Base-by-base conservation (phyloP, 2,329 filamentous ascomycete species). In the Clonostachys rhizophaga region DNA sequence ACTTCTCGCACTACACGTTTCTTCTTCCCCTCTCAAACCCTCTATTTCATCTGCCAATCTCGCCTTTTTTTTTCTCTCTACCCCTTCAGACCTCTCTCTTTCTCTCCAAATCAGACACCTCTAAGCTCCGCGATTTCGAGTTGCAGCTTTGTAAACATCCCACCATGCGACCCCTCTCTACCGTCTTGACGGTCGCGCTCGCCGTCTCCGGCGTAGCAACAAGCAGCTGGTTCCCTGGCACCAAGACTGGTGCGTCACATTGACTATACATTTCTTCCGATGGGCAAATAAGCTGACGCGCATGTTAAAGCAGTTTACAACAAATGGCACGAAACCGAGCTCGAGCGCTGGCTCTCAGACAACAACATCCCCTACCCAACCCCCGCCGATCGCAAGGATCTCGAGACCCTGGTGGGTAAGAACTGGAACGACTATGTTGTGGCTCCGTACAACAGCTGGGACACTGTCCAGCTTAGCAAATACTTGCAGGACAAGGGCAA, bases 271-370 rank as follows among this genome's bases (percentile, higher is more conserved):
- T 24, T 13, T 30, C 20, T 7, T 14, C 11, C 7, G 6, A n/a
- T 8, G 11, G n/a, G 36, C 11, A n/a, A 39, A 39, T 18, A 44
- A 17, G 44, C 47, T 35, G 10, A 30, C 24, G 24, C 24, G 24
- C 24, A 10, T 30, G 24, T 10, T 9, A 30, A 30, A n/a, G 43
- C 61, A 96, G 92, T 86, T 14, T 97, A 97, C 78, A 96, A 97
- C 73, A 96, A 94, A 67, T 99, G 94, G 94, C 92, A 97, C 60
- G 86, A 97, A 75, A 95, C 89, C 18, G 94, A 99, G 77, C 83
- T 99, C 33, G 92, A 99, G 74, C 83, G 91, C 60, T 99, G 94
- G 94, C 83, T 99, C 44, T 88, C 88, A 33, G 94, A 99, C 64
- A 81, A 97, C 71, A 83, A 91, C 65, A 78, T 99, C 49, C 90